Conservation (phyloP, 192 early-diverging fungal genomes). For the Umbelopsis vinacea region DNA sequence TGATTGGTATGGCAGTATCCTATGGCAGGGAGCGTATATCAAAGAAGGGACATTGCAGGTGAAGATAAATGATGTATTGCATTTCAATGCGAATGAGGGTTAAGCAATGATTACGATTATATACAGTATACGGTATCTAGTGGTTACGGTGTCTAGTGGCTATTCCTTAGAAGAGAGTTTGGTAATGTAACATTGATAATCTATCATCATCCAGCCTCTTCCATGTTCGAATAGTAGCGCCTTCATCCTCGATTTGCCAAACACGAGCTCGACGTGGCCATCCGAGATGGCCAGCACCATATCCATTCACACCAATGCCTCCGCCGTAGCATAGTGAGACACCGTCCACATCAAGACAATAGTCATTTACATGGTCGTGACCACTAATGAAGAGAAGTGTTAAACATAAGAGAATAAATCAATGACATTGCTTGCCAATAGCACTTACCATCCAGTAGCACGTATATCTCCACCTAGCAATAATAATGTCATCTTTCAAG, state of each 20-base stretch:
- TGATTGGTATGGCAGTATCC: too few relatives aligned
- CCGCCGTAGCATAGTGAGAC: conserved; percentile 52
- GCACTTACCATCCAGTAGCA: conserved; percentile 26
- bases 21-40: too few relatives aligned
- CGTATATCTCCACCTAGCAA: conserved; percentile 32
- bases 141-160: not conserved
- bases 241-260: conserved; percentile 39
- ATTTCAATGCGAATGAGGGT: too few relatives aligned
- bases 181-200: conserved; percentile 39
- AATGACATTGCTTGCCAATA: not conserved
- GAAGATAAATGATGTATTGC: too few relatives aligned
- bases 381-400: conserved; percentile 20
- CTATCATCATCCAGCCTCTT: conserved; percentile 46
- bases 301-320: conserved; percentile 45
- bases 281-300: conserved; percentile 38
- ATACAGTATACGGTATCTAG: not conserved
- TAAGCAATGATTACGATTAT: not conserved
- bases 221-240: conserved; percentile 47
- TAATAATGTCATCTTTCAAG: too few relatives aligned
- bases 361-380: conserved; percentile 38
- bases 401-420: not conserved
- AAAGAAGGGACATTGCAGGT: too few relatives aligned
- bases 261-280: conserved; percentile 46
- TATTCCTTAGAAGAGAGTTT: conserved; percentile 37
- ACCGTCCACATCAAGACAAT: conserved; percentile 44